A percentile compares a stretch with the other conserved stretches of the same genome.
These are phyloP conservation scores for Candida koratica DNA, from an alignment of 805 yeast species.

Conservation along the genomic window DNA sequence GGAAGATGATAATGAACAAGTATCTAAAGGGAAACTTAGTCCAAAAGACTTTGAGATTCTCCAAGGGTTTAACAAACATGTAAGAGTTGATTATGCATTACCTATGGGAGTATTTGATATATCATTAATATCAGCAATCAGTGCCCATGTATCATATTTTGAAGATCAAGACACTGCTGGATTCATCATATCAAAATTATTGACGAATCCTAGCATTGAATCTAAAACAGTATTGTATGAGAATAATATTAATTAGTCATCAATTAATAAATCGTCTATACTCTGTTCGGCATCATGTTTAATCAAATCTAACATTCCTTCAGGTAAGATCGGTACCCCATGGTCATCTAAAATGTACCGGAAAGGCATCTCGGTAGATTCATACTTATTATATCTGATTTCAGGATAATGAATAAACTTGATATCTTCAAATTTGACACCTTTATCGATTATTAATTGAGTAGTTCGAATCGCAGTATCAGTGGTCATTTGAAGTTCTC, in stretches of 20 bases:
- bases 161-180: slow-evolving; percentile 83
- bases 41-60: slow-evolving; percentile 33
- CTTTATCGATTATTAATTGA: slow-evolving; percentile 64
- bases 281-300: slow-evolving; percentile 81
- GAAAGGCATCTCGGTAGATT: slow-evolving; percentile 97
- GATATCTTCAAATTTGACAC: slow-evolving; percentile 61
- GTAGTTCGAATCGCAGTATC: slow-evolving; percentile 96
- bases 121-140: slow-evolving; percentile 73
- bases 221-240: slow-evolving; percentile 27
- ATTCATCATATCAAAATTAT: slow-evolving; percentile 63
- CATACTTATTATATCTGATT: slow-evolving; percentile 79
- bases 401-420: slow-evolving; percentile 92
- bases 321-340: slow-evolving; percentile 79
- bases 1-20: slow-evolving; percentile 13
- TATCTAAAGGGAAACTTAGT: slow-evolving; percentile 22
- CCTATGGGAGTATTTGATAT: slow-evolving; percentile 78
- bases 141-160: slow-evolving; percentile 85
- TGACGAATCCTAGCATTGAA: slow-evolving; percentile 21
- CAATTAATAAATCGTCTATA: slow-evolving; percentile 58
- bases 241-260: slow-evolving; percentile 11
- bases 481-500: slow-evolving; percentile 91
- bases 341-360: slow-evolving; percentile 68
- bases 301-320: slow-evolving; percentile 86
- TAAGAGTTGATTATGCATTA: slow-evolving; percentile 77
- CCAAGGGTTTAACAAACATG: slow-evolving; percentile 56